Conservation (phyloP, 768 basidiomycete genomes). For the Agrocybe praecox region DNA sequence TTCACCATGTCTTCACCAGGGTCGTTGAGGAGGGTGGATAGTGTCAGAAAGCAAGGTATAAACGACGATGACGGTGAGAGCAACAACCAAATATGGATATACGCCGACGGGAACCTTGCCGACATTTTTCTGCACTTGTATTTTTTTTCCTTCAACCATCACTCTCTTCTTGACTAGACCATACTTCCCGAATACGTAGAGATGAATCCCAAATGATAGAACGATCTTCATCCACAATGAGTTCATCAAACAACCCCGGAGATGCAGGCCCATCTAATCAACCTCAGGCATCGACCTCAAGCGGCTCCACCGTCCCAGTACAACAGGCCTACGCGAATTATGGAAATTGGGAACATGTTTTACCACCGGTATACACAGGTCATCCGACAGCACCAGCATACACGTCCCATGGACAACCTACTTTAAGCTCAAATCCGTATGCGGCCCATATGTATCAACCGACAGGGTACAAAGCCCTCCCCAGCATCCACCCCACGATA, state of each 20-base stretch:
- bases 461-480: neutral
- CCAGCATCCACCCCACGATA: neutral
- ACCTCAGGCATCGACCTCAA: neutral
- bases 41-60: neutral
- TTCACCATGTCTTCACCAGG: slow-evolving; percentile 52
- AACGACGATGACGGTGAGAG: neutral
- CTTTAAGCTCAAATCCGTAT: slow-evolving; percentile 5
- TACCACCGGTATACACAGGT: neutral
- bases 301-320: neutral
- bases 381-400: neutral
- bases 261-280: neutral
- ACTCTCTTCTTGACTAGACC: neutral
- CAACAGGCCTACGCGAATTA: slow-evolving; percentile 3
- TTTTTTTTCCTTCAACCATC: neutral
- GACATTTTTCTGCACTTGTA: neutral
- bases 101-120: neutral
- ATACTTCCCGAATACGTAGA: neutral
- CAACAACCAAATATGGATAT: slow-evolving; percentile 3
- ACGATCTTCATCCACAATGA: slow-evolving; percentile 17
- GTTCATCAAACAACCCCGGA: slow-evolving; percentile 13
- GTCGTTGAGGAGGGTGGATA: neutral
- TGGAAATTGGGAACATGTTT: neutral
- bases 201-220: slow-evolving; percentile 17
- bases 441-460: slow-evolving; percentile 7
- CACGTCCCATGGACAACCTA: neutral